A percentile compares a stretch with the other conserved stretches of the same genome.
phyloP scores from a whole-genome alignment of 2,329 filamentous ascomycete species.

The Rosellinia necatrix region DNA sequence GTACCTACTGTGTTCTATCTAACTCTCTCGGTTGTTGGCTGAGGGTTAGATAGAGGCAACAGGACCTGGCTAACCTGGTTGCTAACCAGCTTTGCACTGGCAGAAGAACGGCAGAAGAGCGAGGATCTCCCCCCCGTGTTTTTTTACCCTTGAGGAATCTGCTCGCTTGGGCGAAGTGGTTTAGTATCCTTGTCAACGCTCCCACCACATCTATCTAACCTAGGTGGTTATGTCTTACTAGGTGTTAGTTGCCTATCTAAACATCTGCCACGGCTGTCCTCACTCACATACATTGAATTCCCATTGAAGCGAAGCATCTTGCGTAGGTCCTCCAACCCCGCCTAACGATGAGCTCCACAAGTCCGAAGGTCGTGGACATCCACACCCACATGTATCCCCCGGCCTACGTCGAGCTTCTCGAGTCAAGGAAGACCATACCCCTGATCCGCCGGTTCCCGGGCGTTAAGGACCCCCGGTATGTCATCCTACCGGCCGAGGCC shows the following conservation, averaged over 20 bases:
- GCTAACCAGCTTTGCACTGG: neutral
- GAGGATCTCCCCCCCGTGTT: too few species aligned
- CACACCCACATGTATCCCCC: slow-evolving; percentile 74
- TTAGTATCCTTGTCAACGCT: too few species aligned
- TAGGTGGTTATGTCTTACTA: slow-evolving; percentile 3
- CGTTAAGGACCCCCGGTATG: slow-evolving; percentile 63
- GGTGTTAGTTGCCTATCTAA: neutral
- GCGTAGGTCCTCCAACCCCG: neutral
- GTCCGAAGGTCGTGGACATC: slow-evolving; percentile 62
- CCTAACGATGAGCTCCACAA: slow-evolving; percentile 42
- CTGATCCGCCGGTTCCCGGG: slow-evolving; percentile 70
- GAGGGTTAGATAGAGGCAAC: neutral
- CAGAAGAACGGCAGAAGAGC: neutral
- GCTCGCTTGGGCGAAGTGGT: too few species aligned
- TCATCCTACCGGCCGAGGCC: slow-evolving; percentile 62
- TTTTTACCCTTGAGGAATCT: too few species aligned
- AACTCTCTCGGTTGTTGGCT: neutral
- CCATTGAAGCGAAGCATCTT: too few species aligned
- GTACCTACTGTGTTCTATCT: too few species aligned
- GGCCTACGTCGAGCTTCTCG: slow-evolving; percentile 64
- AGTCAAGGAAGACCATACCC: slow-evolving; percentile 66
- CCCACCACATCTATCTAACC: neutral
- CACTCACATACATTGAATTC: neutral
- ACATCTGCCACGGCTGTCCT: neutral
- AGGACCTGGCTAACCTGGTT: too few species aligned